Percentiles rank a stretch among this genome's conserved stretches.
phyloP scores from a whole-genome alignment of 768 basidiomycete genomes.

The Rhizopogon sp. region DNA sequence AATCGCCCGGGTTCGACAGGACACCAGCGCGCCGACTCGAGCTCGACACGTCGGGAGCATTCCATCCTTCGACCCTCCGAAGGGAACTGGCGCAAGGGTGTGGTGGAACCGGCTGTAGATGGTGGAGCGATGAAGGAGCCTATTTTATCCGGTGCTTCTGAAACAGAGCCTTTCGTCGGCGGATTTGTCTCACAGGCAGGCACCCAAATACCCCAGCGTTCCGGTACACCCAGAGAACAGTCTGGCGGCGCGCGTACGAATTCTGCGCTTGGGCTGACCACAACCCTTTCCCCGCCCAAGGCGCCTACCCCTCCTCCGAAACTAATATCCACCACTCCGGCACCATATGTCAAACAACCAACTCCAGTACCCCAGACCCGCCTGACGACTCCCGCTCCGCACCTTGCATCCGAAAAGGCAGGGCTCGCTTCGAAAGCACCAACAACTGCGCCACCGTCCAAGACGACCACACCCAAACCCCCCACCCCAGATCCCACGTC shows the following conservation, averaged over 20 bases:
- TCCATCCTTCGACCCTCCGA: slow-evolving; percentile 4
- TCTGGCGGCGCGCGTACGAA: not conserved
- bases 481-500: not conserved
- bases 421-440: not conserved
- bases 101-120: not conserved
- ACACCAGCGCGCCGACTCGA: not conserved
- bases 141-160: not conserved
- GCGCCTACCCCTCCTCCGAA: not conserved
- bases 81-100: not conserved
- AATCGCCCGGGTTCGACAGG: not conserved
- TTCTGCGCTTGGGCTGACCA: not conserved
- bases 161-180: not conserved
- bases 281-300: not conserved
- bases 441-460: not conserved
- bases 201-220: not conserved
- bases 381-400: not conserved
- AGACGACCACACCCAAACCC: not conserved
- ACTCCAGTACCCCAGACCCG: not conserved
- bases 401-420: not conserved
- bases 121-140: too few relatives aligned
- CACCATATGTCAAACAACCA: not conserved
- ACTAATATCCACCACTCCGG: too few relatives aligned
- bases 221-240: not conserved
- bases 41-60: not conserved
- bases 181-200: not conserved